phyloP scores from a whole-genome alignment of 192 early-diverging fungal species.

The Coemansia sp. region DNA sequence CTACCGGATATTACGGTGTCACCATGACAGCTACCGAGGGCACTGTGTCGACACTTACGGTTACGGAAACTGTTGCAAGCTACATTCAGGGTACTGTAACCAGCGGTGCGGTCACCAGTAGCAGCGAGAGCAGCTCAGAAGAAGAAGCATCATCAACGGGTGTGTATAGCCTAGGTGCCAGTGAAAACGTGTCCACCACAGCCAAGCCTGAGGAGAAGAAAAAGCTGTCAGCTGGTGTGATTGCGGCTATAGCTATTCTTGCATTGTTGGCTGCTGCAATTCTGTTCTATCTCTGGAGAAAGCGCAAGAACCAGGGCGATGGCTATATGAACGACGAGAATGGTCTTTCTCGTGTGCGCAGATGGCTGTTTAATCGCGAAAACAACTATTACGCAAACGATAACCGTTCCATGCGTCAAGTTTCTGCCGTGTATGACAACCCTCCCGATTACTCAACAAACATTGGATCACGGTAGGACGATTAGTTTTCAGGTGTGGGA shows the following conservation, averaged over 20 bases:
- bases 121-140: not conserved
- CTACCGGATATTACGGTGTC: not conserved
- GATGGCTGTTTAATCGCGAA: slow-evolving; percentile 4
- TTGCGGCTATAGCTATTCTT: slow-evolving; percentile 1
- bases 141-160: not conserved
- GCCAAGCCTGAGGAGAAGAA: not conserved
- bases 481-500: too few species aligned
- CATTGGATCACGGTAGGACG: too few species aligned
- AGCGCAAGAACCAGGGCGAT: not conserved
- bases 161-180: not conserved
- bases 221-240: slow-evolving; percentile 1
- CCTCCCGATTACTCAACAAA: not conserved
- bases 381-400: not conserved
- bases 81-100: not conserved
- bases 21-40: not conserved
- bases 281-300: slow-evolving; percentile 11
- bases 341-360: not conserved
- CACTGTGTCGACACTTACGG: not conserved
- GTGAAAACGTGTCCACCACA: not conserved
- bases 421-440: not conserved
- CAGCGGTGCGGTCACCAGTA: not conserved
- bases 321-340: not conserved
- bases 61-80: not conserved
- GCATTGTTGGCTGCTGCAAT: not conserved
- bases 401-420: too few species aligned